phyloP scores from a whole-genome alignment of 805 yeast species.

The Metschnikowia corniflorae region DNA sequence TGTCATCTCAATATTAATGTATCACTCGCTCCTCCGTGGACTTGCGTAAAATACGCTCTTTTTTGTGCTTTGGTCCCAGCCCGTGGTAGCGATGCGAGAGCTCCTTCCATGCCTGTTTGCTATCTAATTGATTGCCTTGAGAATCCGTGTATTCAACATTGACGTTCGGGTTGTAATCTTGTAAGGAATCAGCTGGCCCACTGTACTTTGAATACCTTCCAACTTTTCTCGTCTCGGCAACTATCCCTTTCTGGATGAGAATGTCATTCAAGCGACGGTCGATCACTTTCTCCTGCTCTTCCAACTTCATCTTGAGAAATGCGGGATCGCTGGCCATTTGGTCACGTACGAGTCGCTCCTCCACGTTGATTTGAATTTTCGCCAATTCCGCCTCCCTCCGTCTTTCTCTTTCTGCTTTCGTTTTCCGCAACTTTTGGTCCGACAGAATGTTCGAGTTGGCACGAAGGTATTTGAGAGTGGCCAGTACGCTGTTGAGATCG shows the following conservation, averaged over 20 bases:
- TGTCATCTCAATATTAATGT: no score
- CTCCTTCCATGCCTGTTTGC: conserved; percentile 74
- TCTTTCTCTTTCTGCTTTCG: conserved; percentile 20
- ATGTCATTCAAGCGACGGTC: conserved; percentile 29
- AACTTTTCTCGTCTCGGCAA: conserved; percentile 10
- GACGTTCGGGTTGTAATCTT: conserved; percentile 46
- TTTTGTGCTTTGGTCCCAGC: conserved; percentile 23
- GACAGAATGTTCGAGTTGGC: background rate
- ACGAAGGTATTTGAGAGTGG: conserved; percentile 17
- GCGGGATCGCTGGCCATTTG: conserved; percentile 25
- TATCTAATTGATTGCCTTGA: conserved; percentile 52
- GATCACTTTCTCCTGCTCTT: conserved; percentile 26
- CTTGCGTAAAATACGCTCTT: conserved; percentile 1
- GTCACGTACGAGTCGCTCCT: conserved; percentile 31
- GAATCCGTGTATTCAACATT: conserved; percentile 60
- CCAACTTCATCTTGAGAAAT: conserved; percentile 25
- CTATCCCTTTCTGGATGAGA: conserved; percentile 26
- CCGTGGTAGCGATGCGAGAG: conserved; percentile 81
- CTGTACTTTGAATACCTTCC: conserved; percentile 10
- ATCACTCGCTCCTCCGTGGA: conserved; percentile 3
- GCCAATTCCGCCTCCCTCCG: conserved; percentile 29
- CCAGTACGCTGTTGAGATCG: conserved; percentile 10
- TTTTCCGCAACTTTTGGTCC: conserved; percentile 3
- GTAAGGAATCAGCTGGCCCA: conserved; percentile 14
- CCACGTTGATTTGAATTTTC: conserved; percentile 28